Evolutionary conservation across 176 grass and related monocot genomes (phyloP).

Genomic region (Oryza coarctata): DNA sequence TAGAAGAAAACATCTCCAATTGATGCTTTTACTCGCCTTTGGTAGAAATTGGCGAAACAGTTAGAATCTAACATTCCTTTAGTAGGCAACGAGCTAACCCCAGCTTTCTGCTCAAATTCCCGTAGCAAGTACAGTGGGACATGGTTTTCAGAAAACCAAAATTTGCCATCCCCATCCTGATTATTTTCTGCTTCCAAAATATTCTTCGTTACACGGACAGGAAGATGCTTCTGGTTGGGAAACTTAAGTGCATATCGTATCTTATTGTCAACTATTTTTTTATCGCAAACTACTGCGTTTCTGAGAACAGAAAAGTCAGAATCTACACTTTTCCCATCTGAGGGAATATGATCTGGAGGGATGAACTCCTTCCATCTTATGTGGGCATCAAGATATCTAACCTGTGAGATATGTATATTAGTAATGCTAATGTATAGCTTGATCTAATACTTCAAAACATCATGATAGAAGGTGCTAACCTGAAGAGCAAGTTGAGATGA

Average conservation of each 20-base stretch:
- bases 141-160: constrained; percentile 94
- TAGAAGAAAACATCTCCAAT: constrained; percentile 69
- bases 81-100: constrained; percentile 36
- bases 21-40: constrained; percentile 43
- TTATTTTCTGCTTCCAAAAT: constrained; percentile 76
- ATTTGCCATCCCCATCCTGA: constrained; percentile 50
- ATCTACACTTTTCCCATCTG: constrained; percentile 70
- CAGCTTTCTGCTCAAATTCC: constrained; percentile 69
- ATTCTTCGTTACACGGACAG: constrained; percentile 84
- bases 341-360: constrained; percentile 68
- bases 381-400: constrained; percentile 93
- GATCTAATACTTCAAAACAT: constrained; percentile 18
- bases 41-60: constrained; percentile 43
- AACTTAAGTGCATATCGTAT: constrained; percentile 78
- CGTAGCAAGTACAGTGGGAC: constrained; percentile 82
- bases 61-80: constrained; percentile 20
- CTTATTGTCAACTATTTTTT: constrained; percentile 61
- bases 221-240: constrained; percentile 86
- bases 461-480: constrained; percentile 41
- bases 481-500: constrained; percentile 88
- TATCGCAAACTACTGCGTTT: constrained; percentile 94
- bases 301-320: constrained; percentile 66
- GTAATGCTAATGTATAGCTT: constrained; percentile 27
- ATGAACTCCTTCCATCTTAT: constrained; percentile 95
- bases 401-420: constrained; percentile 56